Base-by-base conservation (phyloP, 345 rosid genomes). In the Salix udensis region DNA sequence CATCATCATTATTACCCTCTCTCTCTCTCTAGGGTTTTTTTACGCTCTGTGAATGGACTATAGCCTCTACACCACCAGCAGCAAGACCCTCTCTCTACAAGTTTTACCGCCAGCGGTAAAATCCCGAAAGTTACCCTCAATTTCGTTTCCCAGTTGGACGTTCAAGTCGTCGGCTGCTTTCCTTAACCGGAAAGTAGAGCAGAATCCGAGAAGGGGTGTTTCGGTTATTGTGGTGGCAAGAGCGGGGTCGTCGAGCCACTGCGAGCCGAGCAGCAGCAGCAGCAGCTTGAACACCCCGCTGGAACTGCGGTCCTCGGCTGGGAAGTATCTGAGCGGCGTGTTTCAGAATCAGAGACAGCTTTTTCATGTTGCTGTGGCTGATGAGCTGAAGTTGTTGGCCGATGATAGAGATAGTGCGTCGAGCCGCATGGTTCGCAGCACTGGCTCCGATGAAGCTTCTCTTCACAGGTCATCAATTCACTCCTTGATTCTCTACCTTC, bases 281-380 rank as follows among this genome's bases (percentile, higher is more conserved):
- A 67, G 77, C 74, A 83, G 92, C 72, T 86, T 96, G 53, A 93
- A 96, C 87, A 86, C 94, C 28, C 98, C 99, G 76, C 87, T 91
- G 42, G 94, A 89, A 81, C 93, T 87, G 24, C 81, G 84, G 68
- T 89, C 99, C 1, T 72, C 89, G 19, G 84, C 88, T 28, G 99
- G 97, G n/a, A 89, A 78, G 88, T 86, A 86, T 70, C 68, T 93
- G 71, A 86, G 88, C 68, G 79, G 90, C n/a, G 98, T 96, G 48
- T 78, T 96, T 74, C 90, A 84, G 69, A 89, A 93, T 79, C 96
- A 92, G 81, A 89, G 88, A 39, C 92, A 85, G 81, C 72, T 89
- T 3, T 96, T 96, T 85, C 91, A 87, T 72, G 85, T 79, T 34
- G 93, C 96, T 0, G 99, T 87, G 5, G 88, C 88, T 24, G 91